phyloP scores from a whole-genome alignment of 345 rosid species.

The Gossypium ekmanianum region DNA sequence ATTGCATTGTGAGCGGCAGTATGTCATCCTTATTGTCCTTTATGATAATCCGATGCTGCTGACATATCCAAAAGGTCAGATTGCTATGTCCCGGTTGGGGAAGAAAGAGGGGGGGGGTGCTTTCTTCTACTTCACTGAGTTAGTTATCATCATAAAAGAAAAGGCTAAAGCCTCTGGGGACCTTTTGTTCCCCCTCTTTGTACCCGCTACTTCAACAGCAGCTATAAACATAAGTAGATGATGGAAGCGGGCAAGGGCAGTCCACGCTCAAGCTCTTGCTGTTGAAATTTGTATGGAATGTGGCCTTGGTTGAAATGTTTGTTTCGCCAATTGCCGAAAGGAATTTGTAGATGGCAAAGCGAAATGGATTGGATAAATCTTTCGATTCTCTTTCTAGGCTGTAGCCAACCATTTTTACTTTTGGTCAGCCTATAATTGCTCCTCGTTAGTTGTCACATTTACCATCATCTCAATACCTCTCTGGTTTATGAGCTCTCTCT shows the following conservation, averaged over 20 bases:
- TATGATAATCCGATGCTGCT: not conserved
- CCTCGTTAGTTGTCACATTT: not conserved
- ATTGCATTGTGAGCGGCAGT: not conserved
- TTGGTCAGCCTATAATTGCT: not conserved
- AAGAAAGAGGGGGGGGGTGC: not conserved
- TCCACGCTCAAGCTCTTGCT: not conserved
- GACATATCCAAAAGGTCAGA: not conserved
- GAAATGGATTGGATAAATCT: not conserved
- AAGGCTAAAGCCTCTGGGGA: not conserved
- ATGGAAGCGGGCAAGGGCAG: not conserved
- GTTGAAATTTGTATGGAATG: not conserved
- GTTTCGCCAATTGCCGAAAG: not conserved
- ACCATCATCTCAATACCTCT: not conserved
- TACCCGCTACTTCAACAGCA: not conserved
- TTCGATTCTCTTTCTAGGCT: not conserved
- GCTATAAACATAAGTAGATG: not conserved
- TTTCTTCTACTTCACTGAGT: constrained; percentile 8
- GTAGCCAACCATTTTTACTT: not conserved
- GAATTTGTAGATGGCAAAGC: not conserved
- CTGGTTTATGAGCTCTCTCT: not conserved
- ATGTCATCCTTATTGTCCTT: not conserved
- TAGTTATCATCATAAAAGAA: constrained; percentile 7
- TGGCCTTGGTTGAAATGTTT: not conserved
- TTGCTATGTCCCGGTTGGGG: not conserved
- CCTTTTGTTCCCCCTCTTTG: not conserved